These are phyloP conservation scores for Yamadazyma diddensiae DNA, from an alignment of 1,139 yeast genomes.

Conservation along the genomic window DNA sequence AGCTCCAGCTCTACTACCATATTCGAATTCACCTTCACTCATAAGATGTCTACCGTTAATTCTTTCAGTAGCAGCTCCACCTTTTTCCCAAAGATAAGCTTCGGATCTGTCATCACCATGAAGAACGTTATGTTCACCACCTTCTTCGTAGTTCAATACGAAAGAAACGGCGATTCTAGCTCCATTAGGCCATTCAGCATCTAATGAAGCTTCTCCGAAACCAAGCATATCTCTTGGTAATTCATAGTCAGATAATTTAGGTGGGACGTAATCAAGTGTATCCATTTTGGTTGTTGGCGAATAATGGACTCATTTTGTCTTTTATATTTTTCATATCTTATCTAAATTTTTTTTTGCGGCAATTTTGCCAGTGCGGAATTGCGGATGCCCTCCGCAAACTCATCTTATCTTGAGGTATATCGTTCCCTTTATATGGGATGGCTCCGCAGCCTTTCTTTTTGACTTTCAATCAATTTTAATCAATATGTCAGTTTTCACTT, in stretches of 20 bases:
- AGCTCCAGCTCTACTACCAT: constrained; percentile 15
- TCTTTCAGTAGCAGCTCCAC: constrained; percentile 14
- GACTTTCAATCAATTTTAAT: background rate
- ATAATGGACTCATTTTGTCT: background rate
- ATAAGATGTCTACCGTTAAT: constrained; percentile 14
- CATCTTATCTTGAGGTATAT: too few relatives aligned
- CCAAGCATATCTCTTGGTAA: constrained; percentile 15
- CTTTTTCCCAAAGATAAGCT: constrained; percentile 26
- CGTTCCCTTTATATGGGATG: background rate
- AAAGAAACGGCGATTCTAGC: constrained; percentile 15
- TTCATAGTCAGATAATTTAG: constrained; percentile 16
- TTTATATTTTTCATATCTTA: background rate
- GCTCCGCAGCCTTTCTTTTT: background rate
- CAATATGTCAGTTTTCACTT: constrained; percentile 13
- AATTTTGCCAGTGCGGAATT: background rate
- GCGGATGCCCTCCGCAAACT: constrained; percentile 1
- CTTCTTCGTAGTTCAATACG: constrained; percentile 23
- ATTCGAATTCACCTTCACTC: constrained; percentile 22
- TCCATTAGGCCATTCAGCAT: constrained; percentile 16
- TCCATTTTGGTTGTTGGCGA: constrained; percentile 8
- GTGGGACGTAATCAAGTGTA: constrained; percentile 11
- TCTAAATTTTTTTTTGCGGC: background rate
- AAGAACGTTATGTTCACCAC: constrained; percentile 18
- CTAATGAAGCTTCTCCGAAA: constrained; percentile 14
- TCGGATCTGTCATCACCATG: constrained; percentile 18